phyloP scores from a whole-genome alignment of 2,329 filamentous ascomycete species.

The Exophiala spinifera region DNA sequence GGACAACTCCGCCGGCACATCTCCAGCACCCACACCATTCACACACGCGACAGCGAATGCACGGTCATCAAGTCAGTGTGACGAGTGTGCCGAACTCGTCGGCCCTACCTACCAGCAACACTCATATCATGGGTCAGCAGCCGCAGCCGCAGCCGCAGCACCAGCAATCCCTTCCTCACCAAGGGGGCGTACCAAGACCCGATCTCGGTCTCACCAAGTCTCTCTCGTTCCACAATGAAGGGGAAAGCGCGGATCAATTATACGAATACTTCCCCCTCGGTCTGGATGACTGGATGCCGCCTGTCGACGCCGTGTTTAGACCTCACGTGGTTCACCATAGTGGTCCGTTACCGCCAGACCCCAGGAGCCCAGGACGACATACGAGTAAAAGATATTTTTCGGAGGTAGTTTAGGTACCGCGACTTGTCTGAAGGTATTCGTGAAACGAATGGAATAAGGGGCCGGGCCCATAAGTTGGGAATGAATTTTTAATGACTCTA shows the following conservation, averaged over 20 bases:
- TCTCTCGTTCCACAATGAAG: constrained; percentile 12
- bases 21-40: neutral
- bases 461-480: too few relatives aligned
- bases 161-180: too few relatives aligned
- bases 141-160: too few relatives aligned
- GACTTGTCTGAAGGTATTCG: too few relatives aligned
- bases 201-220: constrained; percentile 19
- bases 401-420: constrained; percentile 28
- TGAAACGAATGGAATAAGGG: too few relatives aligned
- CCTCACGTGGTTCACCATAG: constrained; percentile 87
- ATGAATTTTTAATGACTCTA: too few relatives aligned
- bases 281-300: constrained; percentile 86
- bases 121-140: too few relatives aligned
- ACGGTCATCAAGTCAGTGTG: constrained; percentile 22
- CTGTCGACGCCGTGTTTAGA: constrained; percentile 83
- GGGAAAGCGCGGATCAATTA: constrained; percentile 63
- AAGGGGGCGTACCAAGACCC: constrained; percentile 9
- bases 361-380: constrained; percentile 24
- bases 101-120: neutral
- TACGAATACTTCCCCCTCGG: constrained; percentile 95
- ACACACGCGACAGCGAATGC: constrained; percentile 16
- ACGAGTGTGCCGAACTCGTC: constrained; percentile 17
- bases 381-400: constrained; percentile 30
- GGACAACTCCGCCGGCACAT: constrained; percentile 15
- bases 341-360: constrained; percentile 22